Evolutionary conservation across 2,329 filamentous ascomycete species (phyloP), one percentile per base, ranked within the genome.

Genomic region (Ceratocystis harringtonii): DNA sequence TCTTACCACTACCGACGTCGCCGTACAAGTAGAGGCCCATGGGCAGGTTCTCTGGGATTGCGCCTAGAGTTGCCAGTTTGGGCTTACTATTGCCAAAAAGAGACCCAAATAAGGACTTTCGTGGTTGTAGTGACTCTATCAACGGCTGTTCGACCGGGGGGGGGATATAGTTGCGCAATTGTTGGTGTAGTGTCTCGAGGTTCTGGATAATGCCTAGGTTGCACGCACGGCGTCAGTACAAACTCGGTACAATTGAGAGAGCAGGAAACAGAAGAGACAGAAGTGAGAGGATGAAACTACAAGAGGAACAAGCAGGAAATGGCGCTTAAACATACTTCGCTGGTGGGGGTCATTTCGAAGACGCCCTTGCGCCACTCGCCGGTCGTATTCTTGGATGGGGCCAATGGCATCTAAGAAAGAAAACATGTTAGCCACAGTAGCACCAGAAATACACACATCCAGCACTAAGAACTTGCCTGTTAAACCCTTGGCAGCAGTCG

Each of bases 1-100:
- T 99, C 80, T 99, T 99, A 68, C 94, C 94, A 71, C 90, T 95
- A 50, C 94, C 94, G 1, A 99, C 94, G 74, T 99, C 94, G 67
- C 94, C 94, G 72, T 89, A 96, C 74, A 99, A 87, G 75, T 99
- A 99, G 41, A 99, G 77, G 0, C 94, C 94, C 69, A 90, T 88
- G 0, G 94, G 94, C 0, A 96, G 79, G 69, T 87, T 80, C n/a
- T 80, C 75, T 0, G 90, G 85, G 25, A 95, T 88, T 5, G 77
- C 75, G 63, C 76, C 75, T 17, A 80, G 76, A 70, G 76, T 70
- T 70, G 74, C 69, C 45, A 36, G 19, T 36, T 66, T 66, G 22
- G 64, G 55, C 48, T 64, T 67, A 70, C 75, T 75, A 12, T 77
- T 74, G 12, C 84, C 81, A 70, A 91, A 88, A 63, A 88, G 77